Evolutionary conservation across 2,329 filamentous ascomycete genomes (phyloP), one percentile per base, ranked within the genome.

Genomic region (Torrubiellomyces zombiae): DNA sequence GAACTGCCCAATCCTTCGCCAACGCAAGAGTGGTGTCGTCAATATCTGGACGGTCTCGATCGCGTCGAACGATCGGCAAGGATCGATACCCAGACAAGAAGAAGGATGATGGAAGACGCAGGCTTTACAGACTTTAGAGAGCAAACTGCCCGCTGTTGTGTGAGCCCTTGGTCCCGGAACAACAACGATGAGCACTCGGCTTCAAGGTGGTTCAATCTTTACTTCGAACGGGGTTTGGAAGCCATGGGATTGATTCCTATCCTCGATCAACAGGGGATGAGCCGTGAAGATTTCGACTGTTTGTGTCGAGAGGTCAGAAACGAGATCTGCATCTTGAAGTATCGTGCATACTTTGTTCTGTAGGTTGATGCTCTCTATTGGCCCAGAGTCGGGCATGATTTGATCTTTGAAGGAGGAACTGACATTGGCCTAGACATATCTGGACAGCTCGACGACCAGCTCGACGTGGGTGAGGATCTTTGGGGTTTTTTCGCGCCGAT

Each of bases 71-170:
- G 70, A 24, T 72, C 75, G 16, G 62, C 91, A 28, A 73, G 73
- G 29, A 52, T 68, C 33, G 56, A 61, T 34, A 42, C 52, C 4
- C 26, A 34, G 6, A 42, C 53, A 34, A 82, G 63, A 22, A 62
- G 58, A 34, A 53, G 56, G 32, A 59, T 67, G 36, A 59, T 95
- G 27, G 60, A 71, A 35, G 54, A 63, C 5, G 67, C 73, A 24
- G 86, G 86, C 9, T 93, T 92, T 44, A 71, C 73, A 18, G 75
- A 94, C 31, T 71, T 94, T 37, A 64, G 67, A 33, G 74, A 86
- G 44, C 60, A 68, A 32, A 60, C 69, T 25, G 70, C 79, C 32
- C 63, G 63, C 29, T 56, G 86, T 18, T 79, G 81, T 16, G 60
- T 81, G 42, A 86, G 76, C 41, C 69, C 73, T 14, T 86, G 79